Base-by-base conservation (phyloP, 2,329 filamentous ascomycete species). In the Aspergillus japonicus region DNA sequence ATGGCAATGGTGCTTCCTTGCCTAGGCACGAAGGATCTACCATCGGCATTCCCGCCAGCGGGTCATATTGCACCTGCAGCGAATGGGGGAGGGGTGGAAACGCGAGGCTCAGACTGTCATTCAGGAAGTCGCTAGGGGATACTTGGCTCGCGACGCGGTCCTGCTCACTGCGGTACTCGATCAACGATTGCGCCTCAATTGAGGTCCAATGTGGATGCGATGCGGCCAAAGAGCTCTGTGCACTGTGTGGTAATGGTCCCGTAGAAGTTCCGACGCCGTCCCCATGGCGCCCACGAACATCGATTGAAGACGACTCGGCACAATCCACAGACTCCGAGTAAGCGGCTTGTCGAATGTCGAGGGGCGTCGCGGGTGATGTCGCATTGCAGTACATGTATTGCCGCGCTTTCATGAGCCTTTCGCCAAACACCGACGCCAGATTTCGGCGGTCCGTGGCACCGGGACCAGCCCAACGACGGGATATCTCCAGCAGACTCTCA, bases 401-500 rank as follows among this genome's bases (percentile, higher is more conserved):
- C 7, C 50, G 58, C 0, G 65, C 66, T 12, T 64, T 56, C 0
- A 63, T 59, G 8, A 68, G 61, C 1, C 66, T 58, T 39, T 66
- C 66, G 1, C 64, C 65, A 35, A 68, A 67, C 10, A 57, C 64
- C 0, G 61, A 63, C 2, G 66, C 66, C 0, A 68, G 57, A 39
- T 66, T 67, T 3, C 65, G 64, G 26, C 49, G 50, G 19, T 26
- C 23, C 3, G 21, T 50, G 48, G 58, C 10, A 3, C 61, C 64
- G 14, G 64, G 61, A 5, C 75, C 74, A 50, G 71, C 72, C 75
- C 75, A 78, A n/a, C 77, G 69, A 5, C 66, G 63, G 0, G 77
- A 74, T 5, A 80, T 76, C 21, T 76, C 73, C 4, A 66, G 59
- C 0, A 80, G 66, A 19, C 73, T 74, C 2, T 62, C 58, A 2